A percentile compares a stretch with the other conserved stretches of the same genome.
Conservation (phyloP, 805 yeast genomes). For the Wickerhamiella sergipiensis region DNA sequence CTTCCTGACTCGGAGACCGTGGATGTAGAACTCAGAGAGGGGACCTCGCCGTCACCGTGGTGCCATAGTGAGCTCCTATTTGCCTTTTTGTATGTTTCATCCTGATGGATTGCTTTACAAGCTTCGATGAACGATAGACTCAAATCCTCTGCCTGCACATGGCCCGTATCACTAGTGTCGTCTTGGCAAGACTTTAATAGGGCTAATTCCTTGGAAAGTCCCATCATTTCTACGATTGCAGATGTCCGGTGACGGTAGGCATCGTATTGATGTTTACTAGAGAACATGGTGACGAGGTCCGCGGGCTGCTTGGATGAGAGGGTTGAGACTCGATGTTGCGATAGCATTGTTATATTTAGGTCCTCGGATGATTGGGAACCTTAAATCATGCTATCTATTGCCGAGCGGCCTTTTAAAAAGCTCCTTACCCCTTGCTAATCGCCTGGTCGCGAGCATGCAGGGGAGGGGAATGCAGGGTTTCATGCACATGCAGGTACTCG, state of each 20-base stretch:
- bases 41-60: background rate
- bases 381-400: background rate
- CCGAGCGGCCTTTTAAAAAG: background rate
- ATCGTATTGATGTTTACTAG: background rate
- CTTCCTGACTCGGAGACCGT: background rate
- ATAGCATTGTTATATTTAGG: background rate
- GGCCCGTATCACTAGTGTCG: background rate
- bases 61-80: background rate
- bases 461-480: background rate
- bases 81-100: background rate
- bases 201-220: background rate
- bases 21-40: background rate
- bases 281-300: background rate
- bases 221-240: background rate
- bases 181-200: background rate
- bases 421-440: background rate
- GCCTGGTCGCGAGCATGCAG: background rate
- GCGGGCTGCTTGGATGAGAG: background rate
- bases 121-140: background rate
- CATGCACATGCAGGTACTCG: background rate
- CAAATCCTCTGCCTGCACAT: background rate
- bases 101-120: background rate
- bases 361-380: background rate
- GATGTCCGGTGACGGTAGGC: background rate
- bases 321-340: background rate